Evolutionary conservation across 1,139 yeast species (phyloP), one percentile per base, ranked within the genome.

Genomic region (Zygotorulaspora mrakii): DNA sequence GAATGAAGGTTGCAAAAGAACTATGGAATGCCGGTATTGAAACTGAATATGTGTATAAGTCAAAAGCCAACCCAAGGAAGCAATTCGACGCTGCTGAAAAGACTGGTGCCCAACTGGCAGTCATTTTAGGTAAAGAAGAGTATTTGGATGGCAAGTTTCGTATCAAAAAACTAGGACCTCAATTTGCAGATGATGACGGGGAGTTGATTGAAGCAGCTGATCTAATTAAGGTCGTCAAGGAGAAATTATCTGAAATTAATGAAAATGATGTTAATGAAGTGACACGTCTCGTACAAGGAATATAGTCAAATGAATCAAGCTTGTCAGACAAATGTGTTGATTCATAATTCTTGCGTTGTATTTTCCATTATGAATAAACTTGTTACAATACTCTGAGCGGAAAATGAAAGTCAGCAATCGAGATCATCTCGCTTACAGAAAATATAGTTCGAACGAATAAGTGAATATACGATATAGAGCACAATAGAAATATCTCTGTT

Each of bases 51-150:
- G 72, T 89, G 51, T 91, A 85, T 72, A 91, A 91, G 67, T 75
- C 85, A 42, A 91, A 91, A 69, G 95, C 95, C 41, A 91, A 91
- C 63, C 83, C 87, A 46, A 83, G 95, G 63, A 91, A 89, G 65
- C 98, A 91, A 68, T 91, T 91, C 51, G 97, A 89, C 56, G 94
- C 96, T 40, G 97, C 98, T 32, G 98, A 91, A 56, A 88, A 87
- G 66, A 72, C 88, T 2, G 97, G 96, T 27, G 87, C 95, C 53
- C 82, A 89, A 44, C 59, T 88, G 37, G 96, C 94, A 4, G 95
- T 91, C 30, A 91, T 91, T 51, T 71, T 91, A 44, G 98, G 98
- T 55, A 94, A 91, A 64, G 96, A 89, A 62, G 98, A 91, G 66
- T 87, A 68, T 56, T 51, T 61, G 25, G 77, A 77, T 54, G 96